Evolutionary conservation across 208 protist genomes (phyloP), one percentile per base, ranked within the genome.

Genomic region (Porcisia hertigi): DNA sequence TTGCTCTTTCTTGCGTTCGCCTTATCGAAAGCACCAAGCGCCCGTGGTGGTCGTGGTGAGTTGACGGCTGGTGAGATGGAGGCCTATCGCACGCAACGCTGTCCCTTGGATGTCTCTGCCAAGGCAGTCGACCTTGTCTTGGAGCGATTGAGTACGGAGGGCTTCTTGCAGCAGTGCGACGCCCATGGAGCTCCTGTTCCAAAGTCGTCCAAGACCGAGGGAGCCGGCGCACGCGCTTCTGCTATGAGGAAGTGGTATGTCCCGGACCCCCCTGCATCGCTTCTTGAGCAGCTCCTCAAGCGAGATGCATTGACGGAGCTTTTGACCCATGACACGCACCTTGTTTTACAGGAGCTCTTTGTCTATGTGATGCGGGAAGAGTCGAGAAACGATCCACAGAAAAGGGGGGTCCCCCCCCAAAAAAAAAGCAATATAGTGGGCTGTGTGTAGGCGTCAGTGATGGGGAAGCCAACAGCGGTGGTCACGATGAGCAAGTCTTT

Each of bases 1-100:
- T 66, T 94, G 71, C 73, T 96, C 4, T 80, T 96, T 55, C 80
- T 81, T 11, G 83, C 78, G 20, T 90, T 92, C 76, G 69, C 91
- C 25, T 69, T 96, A n/a, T 69, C 84, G 8, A 82, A 83, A 18
- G 76, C 82, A 5, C 77, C 92, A 1, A 72, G 57, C 20, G 70
- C 82, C n/a, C 53, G 71, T 25, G 81, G 82, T 52, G 89, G 88
- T 20, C 83, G 88, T 69, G 91, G 88, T n/a, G 71, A 81, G 18
- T 14, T 96, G 30, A 78, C 79, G 1, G 45, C 39, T 11, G 53
- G 74, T 9, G 92, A 96, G 39, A 64, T 93, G 12, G 72, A 86
- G 14, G 74, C 86, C 23, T 94, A 90, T 72, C 83, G 93, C 14
- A 59, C 57, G n/a, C 74, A 86, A 14, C 53, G 66, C 41, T 95